phyloP scores from a whole-genome alignment of 2,329 filamentous ascomycete genomes.

The Curvularia sp. region DNA sequence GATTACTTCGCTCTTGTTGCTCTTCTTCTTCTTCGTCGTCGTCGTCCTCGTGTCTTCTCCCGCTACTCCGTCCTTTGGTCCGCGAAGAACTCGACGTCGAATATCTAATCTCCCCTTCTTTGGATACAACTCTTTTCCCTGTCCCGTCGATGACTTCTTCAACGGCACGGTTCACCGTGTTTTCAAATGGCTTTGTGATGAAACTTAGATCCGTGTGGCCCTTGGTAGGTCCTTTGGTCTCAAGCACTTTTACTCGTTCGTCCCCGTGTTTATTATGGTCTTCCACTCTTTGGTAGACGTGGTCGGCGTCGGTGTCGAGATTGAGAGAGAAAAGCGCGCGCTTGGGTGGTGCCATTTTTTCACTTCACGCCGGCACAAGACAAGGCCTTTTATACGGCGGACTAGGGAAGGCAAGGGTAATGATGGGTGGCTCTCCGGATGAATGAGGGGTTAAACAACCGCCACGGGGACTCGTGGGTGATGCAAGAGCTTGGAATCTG shows the following conservation, averaged over 20 bases:
- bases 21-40: conserved; percentile 13
- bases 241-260: conserved; percentile 45
- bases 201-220: conserved; percentile 43
- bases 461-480: conserved; percentile 14
- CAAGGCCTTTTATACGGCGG: not conserved
- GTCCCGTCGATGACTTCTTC: conserved; percentile 41
- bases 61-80: conserved; percentile 10
- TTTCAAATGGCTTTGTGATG: conserved; percentile 49
- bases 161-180: conserved; percentile 39
- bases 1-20: conserved; percentile 2
- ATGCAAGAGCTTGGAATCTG: conserved; percentile 4
- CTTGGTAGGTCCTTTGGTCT: conserved; percentile 44
- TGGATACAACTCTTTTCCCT: conserved; percentile 32
- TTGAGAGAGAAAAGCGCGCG: conserved; percentile 50
- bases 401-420: not conserved
- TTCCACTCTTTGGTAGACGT: conserved; percentile 48
- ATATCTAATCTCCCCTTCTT: conserved; percentile 34
- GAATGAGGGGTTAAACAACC: conserved; percentile 26
- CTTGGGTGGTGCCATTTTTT: conserved; percentile 35
- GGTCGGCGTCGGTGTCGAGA: conserved; percentile 50
- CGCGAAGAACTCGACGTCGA: conserved; percentile 14
- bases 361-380: not conserved
- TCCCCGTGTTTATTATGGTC: conserved; percentile 43
- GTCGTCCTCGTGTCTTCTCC: conserved; percentile 10
- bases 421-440: conserved; percentile 15